Percentiles rank a stretch among this genome's conserved stretches.
Conservation (phyloP, 768 basidiomycete species). For the Boletus edulis region DNA sequence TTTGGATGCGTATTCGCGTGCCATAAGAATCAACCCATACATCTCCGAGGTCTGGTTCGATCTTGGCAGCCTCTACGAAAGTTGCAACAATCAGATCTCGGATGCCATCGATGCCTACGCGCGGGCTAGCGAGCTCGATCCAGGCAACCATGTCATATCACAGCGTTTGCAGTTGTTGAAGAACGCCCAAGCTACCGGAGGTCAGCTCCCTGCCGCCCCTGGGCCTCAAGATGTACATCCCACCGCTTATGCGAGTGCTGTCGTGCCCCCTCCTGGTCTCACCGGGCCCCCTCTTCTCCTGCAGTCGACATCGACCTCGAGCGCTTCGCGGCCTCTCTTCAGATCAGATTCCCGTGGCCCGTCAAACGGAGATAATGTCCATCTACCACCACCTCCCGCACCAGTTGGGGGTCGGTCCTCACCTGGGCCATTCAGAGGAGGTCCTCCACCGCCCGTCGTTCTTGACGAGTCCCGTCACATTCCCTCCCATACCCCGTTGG, state of each 20-base stretch:
- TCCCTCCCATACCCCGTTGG: constrained; percentile 66
- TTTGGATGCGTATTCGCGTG: constrained; percentile 97
- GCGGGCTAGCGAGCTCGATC: constrained; percentile 91
- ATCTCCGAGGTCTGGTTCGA: constrained; percentile 85
- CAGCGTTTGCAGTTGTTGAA: constrained; percentile 76
- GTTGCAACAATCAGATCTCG: constrained; percentile 97
- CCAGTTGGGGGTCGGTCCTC: constrained; percentile 47
- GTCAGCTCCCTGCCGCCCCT: constrained; percentile 80
- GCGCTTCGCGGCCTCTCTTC: constrained; percentile 45
- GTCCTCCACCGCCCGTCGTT: constrained; percentile 79
- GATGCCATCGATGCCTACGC: constrained; percentile 99
- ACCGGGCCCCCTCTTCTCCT: constrained; percentile 66
- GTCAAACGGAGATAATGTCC: constrained; percentile 32
- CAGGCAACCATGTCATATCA: constrained; percentile 76
- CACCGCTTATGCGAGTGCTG: constrained; percentile 83
- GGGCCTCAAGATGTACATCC: constrained; percentile 96
- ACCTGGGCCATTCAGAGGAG: constrained; percentile 77
- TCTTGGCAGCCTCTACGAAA: constrained; percentile 94
- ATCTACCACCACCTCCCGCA: constrained; percentile 61
- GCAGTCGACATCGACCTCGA: constrained; percentile 38
- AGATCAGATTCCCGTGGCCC: constrained; percentile 68
- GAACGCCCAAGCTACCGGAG: constrained; percentile 73
- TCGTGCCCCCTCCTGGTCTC: constrained; percentile 68
- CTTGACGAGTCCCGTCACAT: constrained; percentile 72
- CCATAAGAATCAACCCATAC: constrained; percentile 98